These are phyloP conservation scores for Suillus ampliporus DNA, from an alignment of 768 basidiomycete species.

Conservation along the genomic window DNA sequence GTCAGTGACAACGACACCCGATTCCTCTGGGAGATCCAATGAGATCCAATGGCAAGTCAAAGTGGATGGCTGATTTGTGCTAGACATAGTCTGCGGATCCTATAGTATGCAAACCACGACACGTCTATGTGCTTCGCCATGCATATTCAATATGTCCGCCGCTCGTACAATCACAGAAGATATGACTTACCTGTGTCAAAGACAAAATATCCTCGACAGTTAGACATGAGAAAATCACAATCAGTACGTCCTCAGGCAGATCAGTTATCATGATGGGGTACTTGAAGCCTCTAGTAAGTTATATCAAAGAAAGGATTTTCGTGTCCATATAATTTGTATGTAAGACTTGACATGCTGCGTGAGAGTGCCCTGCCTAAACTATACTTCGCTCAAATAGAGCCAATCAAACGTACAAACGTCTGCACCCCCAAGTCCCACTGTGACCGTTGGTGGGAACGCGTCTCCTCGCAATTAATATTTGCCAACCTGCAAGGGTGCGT, in stretches of 20 bases:
- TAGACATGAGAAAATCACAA: slow-evolving; percentile 42
- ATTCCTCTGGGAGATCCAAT: slow-evolving; percentile 50
- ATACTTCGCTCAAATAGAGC: slow-evolving; percentile 15
- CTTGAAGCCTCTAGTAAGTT: slow-evolving; percentile 5
- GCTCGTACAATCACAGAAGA: neutral
- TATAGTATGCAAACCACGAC: slow-evolving; percentile 63
- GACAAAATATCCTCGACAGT: slow-evolving; percentile 49
- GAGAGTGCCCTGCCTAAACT: slow-evolving; percentile 16
- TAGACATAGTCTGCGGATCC: slow-evolving; percentile 55
- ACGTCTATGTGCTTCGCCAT: slow-evolving; percentile 50
- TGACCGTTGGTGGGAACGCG: no score
- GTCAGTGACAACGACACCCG: slow-evolving; percentile 28
- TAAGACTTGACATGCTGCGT: slow-evolving; percentile 10
- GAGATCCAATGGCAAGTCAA: slow-evolving; percentile 45
- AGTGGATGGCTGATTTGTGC: slow-evolving; percentile 45
- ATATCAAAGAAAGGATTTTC: neutral
- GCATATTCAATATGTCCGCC: slow-evolving; percentile 22
- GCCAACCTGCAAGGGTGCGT: no score
- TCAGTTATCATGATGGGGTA: slow-evolving; percentile 29
- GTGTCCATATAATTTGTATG: neutral
- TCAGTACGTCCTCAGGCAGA: slow-evolving; percentile 54
- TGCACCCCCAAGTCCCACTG: no score
- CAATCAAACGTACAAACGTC: slow-evolving; percentile 28
- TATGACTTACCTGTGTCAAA: slow-evolving; percentile 45
- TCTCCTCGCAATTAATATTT: no score